phyloP scores from a whole-genome alignment of 306 rosid genomes.

The Potentilla sterilis region DNA sequence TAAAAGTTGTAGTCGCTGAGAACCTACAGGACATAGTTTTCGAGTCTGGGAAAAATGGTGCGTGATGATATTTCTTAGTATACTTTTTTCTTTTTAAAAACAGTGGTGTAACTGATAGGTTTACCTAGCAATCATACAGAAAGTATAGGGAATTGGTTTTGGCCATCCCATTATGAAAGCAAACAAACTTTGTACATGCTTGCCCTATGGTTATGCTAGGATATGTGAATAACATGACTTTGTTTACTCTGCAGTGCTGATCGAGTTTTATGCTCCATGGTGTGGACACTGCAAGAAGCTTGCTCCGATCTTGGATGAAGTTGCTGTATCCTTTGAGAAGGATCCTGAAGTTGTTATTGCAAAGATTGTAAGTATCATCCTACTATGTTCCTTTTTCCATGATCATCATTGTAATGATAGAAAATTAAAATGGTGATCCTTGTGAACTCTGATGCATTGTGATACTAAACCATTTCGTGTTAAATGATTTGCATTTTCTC shows the following conservation, averaged over 20 bases:
- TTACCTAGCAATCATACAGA: not conserved
- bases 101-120: not conserved
- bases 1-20: slow-evolving; percentile 80
- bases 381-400: not conserved
- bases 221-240: slow-evolving; percentile 12
- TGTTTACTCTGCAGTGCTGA: slow-evolving; percentile 55
- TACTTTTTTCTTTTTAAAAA: not conserved
- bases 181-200: not conserved
- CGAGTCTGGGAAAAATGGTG: slow-evolving; percentile 86
- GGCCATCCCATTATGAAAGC: not conserved
- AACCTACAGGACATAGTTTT: slow-evolving; percentile 65
- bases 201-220: not conserved
- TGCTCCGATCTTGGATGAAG: slow-evolving; percentile 92
- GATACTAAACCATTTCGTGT: not conserved
- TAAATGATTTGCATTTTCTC: not conserved
- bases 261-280: slow-evolving; percentile 97
- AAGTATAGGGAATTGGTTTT: not conserved
- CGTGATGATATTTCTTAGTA: not conserved
- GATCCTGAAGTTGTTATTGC: slow-evolving; percentile 73
- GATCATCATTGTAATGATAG: not conserved
- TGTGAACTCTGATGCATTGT: not conserved
- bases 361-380: slow-evolving; percentile 56
- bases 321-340: slow-evolving; percentile 64
- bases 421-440: not conserved
- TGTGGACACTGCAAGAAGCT: slow-evolving; percentile 91